Base-by-base conservation (phyloP, 345 rosid species). In the Limnanthes douglasii region DNA sequence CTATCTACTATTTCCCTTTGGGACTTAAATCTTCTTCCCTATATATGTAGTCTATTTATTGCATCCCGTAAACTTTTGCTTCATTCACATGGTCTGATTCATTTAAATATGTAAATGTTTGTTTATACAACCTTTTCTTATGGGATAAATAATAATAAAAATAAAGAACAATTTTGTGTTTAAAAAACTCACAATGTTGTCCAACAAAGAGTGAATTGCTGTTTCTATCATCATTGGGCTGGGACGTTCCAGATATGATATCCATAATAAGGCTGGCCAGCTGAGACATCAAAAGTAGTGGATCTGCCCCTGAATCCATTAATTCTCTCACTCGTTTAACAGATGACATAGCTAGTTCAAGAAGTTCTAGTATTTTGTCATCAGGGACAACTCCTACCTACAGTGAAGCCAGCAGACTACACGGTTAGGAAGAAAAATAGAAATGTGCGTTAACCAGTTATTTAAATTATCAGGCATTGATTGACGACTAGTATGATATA, bases 341-440 rank as follows among this genome's bases (percentile, higher is more conserved):
- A 19, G 98, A 90, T 34, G 92, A 79, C 94, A 90, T 58, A 33
- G 98, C 95, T 59, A 90, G 60, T 58, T 74, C 98, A 69, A 90
- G 49, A 18, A 90, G 90, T 61, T 90, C 98, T 49, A 84, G 61
- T 41, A 90, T 52, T 41, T 80, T 90, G 55, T 84, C 95, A 35
- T 90, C 98, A 15, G 95, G 72, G 59, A 90, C 92, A 62, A 79
- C 82, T 31, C 98, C 98, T 11, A 90, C 86, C 98, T 90, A 35
- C 26, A 38, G 46, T 45, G 39, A 32, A 32, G 43, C 39, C 35
- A 40, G 13, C 8, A 43, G 33, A 41, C 24, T 14, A 18, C 14
- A 28, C 9, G n/a, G n/a, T n/a, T n/a, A n/a, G n/a, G n/a, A n/a
- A n/a, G n/a, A n/a, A n/a, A n/a, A n/a, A n/a, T n/a, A n/a, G n/a